Evolutionary conservation across 352 stramenopile species (phyloP).

Genomic region (Peronospora destructor): DNA sequence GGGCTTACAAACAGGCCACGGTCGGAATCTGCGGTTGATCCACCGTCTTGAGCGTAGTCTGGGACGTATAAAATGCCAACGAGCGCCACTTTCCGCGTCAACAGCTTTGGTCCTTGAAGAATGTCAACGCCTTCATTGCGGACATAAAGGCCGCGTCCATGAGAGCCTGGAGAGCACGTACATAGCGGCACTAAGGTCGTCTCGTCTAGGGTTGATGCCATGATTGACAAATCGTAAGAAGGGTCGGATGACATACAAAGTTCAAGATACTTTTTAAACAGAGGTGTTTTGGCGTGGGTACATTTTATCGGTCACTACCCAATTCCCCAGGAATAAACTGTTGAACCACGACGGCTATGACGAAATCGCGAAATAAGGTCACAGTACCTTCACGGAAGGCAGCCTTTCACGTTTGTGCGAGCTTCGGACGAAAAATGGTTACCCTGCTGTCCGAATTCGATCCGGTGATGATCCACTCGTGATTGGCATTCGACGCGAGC

Average conservation of each 20-base stretch:
- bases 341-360: no score
- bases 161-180: slow-evolving; percentile 27
- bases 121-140: slow-evolving; percentile 40
- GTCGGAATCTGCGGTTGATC: slow-evolving; percentile 12
- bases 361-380: no score
- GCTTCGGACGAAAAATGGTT: no score
- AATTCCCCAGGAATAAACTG: no score
- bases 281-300: no score
- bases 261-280: not conserved
- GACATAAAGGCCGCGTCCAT: slow-evolving; percentile 33
- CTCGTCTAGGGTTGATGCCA: slow-evolving; percentile 10
- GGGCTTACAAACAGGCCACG: slow-evolving; percentile 51
- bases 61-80: slow-evolving; percentile 44
- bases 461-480: no score
- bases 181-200: slow-evolving; percentile 51
- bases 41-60: slow-evolving; percentile 10
- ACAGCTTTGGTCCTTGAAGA: slow-evolving; percentile 41
- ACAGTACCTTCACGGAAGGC: no score
- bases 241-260: not conserved
- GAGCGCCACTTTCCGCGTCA: slow-evolving; percentile 44
- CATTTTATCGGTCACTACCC: no score
- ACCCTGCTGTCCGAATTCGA: no score
- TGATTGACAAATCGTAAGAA: slow-evolving; percentile 11
- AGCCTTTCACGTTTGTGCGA: no score
- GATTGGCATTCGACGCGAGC: no score